phyloP scores from a whole-genome alignment of 352 stramenopile genomes.

The Achlya hypogyna region DNA sequence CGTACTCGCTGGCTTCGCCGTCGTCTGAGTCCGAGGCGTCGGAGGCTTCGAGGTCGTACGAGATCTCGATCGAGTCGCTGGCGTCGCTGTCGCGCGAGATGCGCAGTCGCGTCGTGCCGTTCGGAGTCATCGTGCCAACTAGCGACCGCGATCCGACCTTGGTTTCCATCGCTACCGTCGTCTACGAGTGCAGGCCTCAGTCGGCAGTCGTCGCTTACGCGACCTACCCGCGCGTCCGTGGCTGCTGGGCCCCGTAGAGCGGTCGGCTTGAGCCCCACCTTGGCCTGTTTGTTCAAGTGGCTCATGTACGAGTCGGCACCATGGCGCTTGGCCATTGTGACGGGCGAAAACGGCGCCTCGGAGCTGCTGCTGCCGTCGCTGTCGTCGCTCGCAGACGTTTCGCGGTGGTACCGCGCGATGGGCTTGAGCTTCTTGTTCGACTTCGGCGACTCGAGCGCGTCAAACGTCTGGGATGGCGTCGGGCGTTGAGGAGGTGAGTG shows the following conservation, averaged over 20 bases:
- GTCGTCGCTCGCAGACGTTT: background rate
- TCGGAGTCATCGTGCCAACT: background rate
- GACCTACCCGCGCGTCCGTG: background rate
- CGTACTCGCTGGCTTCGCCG: background rate
- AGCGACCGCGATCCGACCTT: background rate
- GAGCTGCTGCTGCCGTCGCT: background rate
- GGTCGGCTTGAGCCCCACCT: background rate
- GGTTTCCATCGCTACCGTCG: background rate
- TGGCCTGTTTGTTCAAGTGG: background rate
- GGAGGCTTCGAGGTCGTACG: background rate
- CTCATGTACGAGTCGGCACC: background rate
- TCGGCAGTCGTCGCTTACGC: background rate
- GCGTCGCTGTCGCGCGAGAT: background rate
- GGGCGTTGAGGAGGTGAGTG: too few species aligned
- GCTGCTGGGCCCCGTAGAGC: background rate
- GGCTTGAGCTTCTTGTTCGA: slow-evolving; percentile 12
- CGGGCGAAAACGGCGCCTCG: background rate
- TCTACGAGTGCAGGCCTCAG: background rate
- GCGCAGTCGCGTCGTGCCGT: background rate
- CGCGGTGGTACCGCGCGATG: background rate
- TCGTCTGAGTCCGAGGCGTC: background rate
- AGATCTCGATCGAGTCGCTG: background rate
- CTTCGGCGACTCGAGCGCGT: background rate
- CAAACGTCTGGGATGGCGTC: background rate
- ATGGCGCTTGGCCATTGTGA: background rate